Conservation (phyloP, 768 basidiomycete species). For the Lyophyllum shimeji region DNA sequence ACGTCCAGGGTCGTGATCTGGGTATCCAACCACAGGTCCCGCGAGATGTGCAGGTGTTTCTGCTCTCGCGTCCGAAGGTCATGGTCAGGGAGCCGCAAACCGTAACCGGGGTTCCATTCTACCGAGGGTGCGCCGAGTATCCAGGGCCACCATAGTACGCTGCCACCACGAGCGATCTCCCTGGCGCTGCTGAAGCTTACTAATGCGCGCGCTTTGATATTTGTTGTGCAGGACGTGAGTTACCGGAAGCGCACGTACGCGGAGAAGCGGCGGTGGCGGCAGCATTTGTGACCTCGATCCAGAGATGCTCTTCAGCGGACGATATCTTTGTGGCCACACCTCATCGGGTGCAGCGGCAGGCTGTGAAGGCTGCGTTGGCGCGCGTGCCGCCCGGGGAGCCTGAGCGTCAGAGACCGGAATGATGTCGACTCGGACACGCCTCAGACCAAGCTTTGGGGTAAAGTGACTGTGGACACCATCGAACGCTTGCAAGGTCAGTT, state of each 20-base stretch:
- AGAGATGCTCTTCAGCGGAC: slow-evolving; percentile 36
- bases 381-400: slow-evolving; percentile 1
- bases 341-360: slow-evolving; percentile 51
- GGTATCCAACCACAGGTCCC: slow-evolving; percentile 24
- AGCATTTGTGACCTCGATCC: slow-evolving; percentile 37
- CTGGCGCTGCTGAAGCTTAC: slow-evolving; percentile 42
- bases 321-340: slow-evolving; percentile 53
- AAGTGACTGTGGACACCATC: slow-evolving; percentile 47
- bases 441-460: slow-evolving; percentile 11
- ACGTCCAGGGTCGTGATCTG: slow-evolving; percentile 17
- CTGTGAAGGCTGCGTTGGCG: slow-evolving; percentile 41
- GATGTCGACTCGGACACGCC: not conserved
- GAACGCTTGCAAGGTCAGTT: slow-evolving; percentile 48
- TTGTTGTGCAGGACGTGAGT: slow-evolving; percentile 29
- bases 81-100: slow-evolving; percentile 43
- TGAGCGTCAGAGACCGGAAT: slow-evolving; percentile 14
- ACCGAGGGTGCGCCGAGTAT: slow-evolving; percentile 17
- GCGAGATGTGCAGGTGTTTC: slow-evolving; percentile 31
- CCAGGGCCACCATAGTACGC: slow-evolving; percentile 9
- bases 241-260: slow-evolving; percentile 48
- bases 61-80: slow-evolving; percentile 40
- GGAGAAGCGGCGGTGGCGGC: slow-evolving; percentile 49
- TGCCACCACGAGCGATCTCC: slow-evolving; percentile 38
- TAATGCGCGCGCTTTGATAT: slow-evolving; percentile 28
- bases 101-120: slow-evolving; percentile 20